Conservation (phyloP, 2,329 filamentous ascomycete species). For the Monosporascus sp. region DNA sequence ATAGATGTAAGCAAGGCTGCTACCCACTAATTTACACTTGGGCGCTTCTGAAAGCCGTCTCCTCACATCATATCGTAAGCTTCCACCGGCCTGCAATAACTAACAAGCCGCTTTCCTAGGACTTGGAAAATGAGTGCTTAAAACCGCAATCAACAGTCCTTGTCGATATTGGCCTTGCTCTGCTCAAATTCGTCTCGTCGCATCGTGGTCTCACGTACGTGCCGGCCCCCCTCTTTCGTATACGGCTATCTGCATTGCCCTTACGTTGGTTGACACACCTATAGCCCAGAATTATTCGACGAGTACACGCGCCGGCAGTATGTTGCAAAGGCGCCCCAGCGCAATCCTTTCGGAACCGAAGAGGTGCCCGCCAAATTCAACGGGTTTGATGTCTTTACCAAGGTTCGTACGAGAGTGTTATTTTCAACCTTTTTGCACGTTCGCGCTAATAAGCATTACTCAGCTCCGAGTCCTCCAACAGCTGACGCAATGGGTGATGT, state of each 20-base stretch:
- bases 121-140: slow-evolving; percentile 82
- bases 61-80: no score
- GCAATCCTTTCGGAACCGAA: slow-evolving; percentile 80
- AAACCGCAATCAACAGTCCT: slow-evolving; percentile 72
- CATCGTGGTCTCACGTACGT: slow-evolving; percentile 87
- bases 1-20: slow-evolving; percentile 64
- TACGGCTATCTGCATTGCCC: slow-evolving; percentile 3
- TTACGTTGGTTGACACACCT: slow-evolving; percentile 18
- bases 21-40: no score
- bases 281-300: slow-evolving; percentile 80
- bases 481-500: slow-evolving; percentile 82
- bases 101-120: slow-evolving; percentile 46
- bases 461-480: slow-evolving; percentile 77
- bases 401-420: slow-evolving; percentile 43
- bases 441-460: slow-evolving; percentile 1
- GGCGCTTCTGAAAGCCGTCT: no score
- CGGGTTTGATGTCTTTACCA: slow-evolving; percentile 76
- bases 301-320: slow-evolving; percentile 91
- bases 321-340: slow-evolving; percentile 67
- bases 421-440: slow-evolving; percentile 1
- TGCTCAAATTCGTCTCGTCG: slow-evolving; percentile 90
- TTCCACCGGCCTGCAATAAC: neutral
- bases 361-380: slow-evolving; percentile 69
- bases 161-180: slow-evolving; percentile 73
- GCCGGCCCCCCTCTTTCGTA: slow-evolving; percentile 1